A percentile compares a stretch with the other conserved stretches of the same genome.
phyloP scores from a whole-genome alignment of 192 early-diverging fungal species.

The Rhizoclosmatium globosum region DNA sequence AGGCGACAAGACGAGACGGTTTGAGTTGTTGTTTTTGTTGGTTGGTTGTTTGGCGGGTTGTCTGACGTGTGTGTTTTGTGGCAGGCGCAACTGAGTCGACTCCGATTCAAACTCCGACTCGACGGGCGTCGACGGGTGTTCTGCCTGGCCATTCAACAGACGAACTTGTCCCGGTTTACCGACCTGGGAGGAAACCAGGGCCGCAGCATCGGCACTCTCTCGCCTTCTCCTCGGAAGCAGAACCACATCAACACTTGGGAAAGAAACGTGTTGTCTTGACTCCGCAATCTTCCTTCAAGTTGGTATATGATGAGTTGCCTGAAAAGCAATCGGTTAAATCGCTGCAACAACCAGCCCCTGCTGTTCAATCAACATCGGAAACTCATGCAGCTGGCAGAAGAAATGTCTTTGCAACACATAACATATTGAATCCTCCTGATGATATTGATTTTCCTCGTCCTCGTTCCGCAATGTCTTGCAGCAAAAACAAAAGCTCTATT shows the following conservation, averaged over 20 bases:
- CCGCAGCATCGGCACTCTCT: background rate
- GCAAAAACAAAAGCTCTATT: background rate
- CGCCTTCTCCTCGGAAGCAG: background rate
- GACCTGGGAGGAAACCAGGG: slow-evolving; percentile 4
- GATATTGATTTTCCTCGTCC: background rate
- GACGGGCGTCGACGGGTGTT: background rate
- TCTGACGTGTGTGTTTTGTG: background rate
- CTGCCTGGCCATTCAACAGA: background rate
- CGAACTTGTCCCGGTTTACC: background rate
- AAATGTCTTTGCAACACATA: background rate
- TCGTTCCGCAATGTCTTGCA: background rate
- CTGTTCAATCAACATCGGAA: background rate
- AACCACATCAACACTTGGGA: background rate
- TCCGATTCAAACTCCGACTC: background rate
- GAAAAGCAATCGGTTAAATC: background rate
- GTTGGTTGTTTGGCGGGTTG: background rate
- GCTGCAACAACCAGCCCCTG: background rate
- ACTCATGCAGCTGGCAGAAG: background rate
- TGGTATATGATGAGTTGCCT: background rate
- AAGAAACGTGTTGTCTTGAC: background rate
- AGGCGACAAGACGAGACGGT: background rate
- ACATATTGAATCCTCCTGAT: background rate
- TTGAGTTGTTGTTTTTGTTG: background rate
- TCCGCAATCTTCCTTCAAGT: background rate
- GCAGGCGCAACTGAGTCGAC: background rate